These are phyloP conservation scores for Penicillium alfredii DNA, from an alignment of 495 filamentous ascomycete genomes.

Conservation along the genomic window DNA sequence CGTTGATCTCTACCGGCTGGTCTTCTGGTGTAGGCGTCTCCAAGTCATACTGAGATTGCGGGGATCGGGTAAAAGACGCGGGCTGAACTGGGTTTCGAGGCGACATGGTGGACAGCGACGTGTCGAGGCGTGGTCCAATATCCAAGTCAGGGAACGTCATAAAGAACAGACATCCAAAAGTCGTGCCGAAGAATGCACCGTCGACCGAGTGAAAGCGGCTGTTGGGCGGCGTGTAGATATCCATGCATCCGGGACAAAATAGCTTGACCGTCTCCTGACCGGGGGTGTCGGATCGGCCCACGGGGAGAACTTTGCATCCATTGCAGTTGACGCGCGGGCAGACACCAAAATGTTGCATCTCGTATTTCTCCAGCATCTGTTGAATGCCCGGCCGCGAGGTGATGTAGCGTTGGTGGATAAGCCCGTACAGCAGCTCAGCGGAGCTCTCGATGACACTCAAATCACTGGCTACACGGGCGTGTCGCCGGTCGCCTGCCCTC, in stretches of 20 bases:
- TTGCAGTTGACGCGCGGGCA: slow-evolving; percentile 89
- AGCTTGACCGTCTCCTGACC: slow-evolving; percentile 97
- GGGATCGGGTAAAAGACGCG: slow-evolving; percentile 27
- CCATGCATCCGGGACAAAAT: slow-evolving; percentile 93
- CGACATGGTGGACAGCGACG: slow-evolving; percentile 24
- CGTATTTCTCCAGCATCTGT: slow-evolving; percentile 99
- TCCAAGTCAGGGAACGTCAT: slow-evolving; percentile 97
- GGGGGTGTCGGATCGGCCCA: slow-evolving; percentile 87
- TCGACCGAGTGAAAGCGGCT: slow-evolving; percentile 97
- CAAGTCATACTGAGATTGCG: slow-evolving; percentile 17
- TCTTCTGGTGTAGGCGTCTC: slow-evolving; percentile 31
- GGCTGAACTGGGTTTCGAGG: slow-evolving; percentile 30
- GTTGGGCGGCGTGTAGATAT: slow-evolving; percentile 96
- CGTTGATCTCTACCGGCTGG: slow-evolving; percentile 68
- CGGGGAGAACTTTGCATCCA: slow-evolving; percentile 80
- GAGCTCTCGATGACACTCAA: slow-evolving; percentile 92
- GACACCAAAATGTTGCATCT: slow-evolving; percentile 86
- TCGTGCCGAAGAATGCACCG: slow-evolving; percentile 96
- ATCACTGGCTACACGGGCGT: slow-evolving; percentile 84
- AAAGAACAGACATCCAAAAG: slow-evolving; percentile 91
- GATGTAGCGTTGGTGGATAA: slow-evolving; percentile 98
- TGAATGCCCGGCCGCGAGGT: slow-evolving; percentile 95
- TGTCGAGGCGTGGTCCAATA: slow-evolving; percentile 44
- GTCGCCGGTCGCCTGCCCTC: slow-evolving; percentile 61
- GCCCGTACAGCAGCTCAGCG: slow-evolving; percentile 92